Evolutionary conservation across 2,329 filamentous ascomycete genomes (phyloP).

Genomic region (Cladosporium sp.): DNA sequence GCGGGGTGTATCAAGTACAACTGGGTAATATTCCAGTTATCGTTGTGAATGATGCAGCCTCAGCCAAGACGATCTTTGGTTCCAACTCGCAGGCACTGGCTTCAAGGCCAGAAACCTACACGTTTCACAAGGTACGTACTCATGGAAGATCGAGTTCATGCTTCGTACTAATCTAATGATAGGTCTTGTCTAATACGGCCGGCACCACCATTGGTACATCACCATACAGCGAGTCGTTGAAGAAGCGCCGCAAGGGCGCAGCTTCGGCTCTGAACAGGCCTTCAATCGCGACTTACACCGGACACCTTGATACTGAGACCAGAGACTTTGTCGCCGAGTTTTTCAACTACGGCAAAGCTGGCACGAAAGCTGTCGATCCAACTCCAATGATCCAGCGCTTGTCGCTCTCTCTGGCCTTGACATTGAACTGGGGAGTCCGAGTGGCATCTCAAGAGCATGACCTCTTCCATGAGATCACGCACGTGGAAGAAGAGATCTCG

Average conservation of each 20-base stretch:
- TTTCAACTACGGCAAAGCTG: conserved; percentile 58
- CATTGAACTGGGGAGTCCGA: conserved; percentile 73
- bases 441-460: conserved; percentile 67
- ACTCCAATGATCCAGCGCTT: conserved; percentile 69
- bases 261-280: conserved; percentile 73
- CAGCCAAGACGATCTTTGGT: conserved; percentile 70
- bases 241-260: conserved; percentile 68
- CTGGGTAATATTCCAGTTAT: conserved; percentile 68
- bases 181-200: too few species aligned
- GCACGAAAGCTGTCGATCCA: conserved; percentile 62
- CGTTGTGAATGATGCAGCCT: conserved; percentile 74
- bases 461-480: conserved; percentile 66
- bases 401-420: conserved; percentile 70
- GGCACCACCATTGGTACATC: conserved; percentile 80
- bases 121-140: conserved; percentile 78
- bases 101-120: conserved; percentile 72
- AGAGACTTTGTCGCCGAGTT: conserved; percentile 68
- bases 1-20: conserved; percentile 46
- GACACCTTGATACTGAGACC: conserved; percentile 73
- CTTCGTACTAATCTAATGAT: too few species aligned
- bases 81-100: conserved; percentile 72
- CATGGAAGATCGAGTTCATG: too few species aligned
- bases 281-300: conserved; percentile 72
- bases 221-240: conserved; percentile 77
- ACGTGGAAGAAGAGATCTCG: conserved; percentile 69